These are phyloP conservation scores for Zygoascus meyerae DNA, from an alignment of 1,139 yeast species.

Conservation along the genomic window DNA sequence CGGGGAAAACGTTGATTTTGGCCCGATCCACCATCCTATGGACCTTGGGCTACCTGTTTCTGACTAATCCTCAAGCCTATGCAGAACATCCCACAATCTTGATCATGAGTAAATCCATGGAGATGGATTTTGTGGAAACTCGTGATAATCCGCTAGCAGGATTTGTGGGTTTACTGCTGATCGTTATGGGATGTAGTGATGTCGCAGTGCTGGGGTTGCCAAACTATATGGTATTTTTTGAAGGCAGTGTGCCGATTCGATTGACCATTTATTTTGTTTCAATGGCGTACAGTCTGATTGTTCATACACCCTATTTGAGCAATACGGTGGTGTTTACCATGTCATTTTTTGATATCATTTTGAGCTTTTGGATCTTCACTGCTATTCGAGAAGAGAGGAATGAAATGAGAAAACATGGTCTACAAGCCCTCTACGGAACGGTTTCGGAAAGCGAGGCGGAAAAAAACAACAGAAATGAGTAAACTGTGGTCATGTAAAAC, in stretches of 20 bases:
- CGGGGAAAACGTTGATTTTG: conserved; percentile 27
- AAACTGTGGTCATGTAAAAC: too few species aligned
- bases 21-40: conserved; percentile 41
- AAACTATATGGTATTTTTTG: conserved; percentile 46
- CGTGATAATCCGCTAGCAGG: conserved; percentile 41
- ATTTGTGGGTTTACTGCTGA: conserved; percentile 39
- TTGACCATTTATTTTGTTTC: conserved; percentile 50
- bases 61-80: conserved; percentile 36
- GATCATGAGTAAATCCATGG: conserved; percentile 53
- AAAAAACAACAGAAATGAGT: too few species aligned
- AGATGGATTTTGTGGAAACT: conserved; percentile 26
- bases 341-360: conserved; percentile 42
- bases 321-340: conserved; percentile 48
- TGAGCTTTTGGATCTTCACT: conserved; percentile 30
- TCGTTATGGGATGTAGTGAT: conserved; percentile 31
- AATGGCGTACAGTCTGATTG: conserved; percentile 39
- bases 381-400: conserved; percentile 35
- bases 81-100: conserved; percentile 42
- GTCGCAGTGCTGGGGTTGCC: conserved; percentile 25
- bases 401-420: conserved; percentile 26
- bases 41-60: conserved; percentile 39
- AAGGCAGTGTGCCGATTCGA: conserved; percentile 64
- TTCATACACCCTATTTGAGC: conserved; percentile 33
- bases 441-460: conserved; percentile 6
- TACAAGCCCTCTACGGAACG: conserved; percentile 15